Evolutionary conservation across 2,329 filamentous ascomycete genomes (phyloP).

Genomic region (Graphilbum sp.): DNA sequence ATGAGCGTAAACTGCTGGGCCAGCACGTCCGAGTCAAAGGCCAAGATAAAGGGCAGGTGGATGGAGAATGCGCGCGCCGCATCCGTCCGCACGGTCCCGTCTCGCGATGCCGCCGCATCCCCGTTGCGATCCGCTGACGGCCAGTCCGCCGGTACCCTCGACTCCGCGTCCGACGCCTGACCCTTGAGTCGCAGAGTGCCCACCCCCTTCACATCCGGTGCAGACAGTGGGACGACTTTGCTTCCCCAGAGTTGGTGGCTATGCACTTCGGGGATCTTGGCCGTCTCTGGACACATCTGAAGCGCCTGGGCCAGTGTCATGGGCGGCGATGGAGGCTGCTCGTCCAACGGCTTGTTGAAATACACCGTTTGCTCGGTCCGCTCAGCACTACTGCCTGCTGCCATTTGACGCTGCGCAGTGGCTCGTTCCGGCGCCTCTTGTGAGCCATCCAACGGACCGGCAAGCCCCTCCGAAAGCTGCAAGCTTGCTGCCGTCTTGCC

Average conservation of each 20-base stretch:
- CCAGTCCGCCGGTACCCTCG: too few relatives aligned
- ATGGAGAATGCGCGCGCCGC: conserved; percentile 23
- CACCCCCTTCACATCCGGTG: conserved; percentile 17
- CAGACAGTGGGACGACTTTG: conserved; percentile 31
- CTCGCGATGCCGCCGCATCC: not conserved
- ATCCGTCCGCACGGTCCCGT: conserved; percentile 12
- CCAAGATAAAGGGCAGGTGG: conserved; percentile 66
- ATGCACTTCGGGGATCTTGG: conserved; percentile 20
- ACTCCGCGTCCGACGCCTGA: too few relatives aligned
- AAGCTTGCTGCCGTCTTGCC: too few relatives aligned
- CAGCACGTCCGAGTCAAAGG: conserved; percentile 62
- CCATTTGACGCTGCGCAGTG: conserved; percentile 11
- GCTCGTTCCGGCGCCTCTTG: too few relatives aligned
- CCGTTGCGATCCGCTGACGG: not conserved
- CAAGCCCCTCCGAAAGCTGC: too few relatives aligned
- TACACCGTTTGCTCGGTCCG: not conserved
- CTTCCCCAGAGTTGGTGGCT: conserved; percentile 25
- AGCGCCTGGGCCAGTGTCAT: conserved; percentile 32
- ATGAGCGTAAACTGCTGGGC: conserved; percentile 76
- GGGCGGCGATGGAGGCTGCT: conserved; percentile 24
- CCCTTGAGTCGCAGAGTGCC: not conserved
- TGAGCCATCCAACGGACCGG: too few relatives aligned
- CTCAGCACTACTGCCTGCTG: conserved; percentile 1
- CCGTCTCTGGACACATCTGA: conserved; percentile 22
- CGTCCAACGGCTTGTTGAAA: conserved; percentile 4